phyloP scores from a whole-genome alignment of 2,329 filamentous ascomycete species.

The Monilinia laxa region DNA sequence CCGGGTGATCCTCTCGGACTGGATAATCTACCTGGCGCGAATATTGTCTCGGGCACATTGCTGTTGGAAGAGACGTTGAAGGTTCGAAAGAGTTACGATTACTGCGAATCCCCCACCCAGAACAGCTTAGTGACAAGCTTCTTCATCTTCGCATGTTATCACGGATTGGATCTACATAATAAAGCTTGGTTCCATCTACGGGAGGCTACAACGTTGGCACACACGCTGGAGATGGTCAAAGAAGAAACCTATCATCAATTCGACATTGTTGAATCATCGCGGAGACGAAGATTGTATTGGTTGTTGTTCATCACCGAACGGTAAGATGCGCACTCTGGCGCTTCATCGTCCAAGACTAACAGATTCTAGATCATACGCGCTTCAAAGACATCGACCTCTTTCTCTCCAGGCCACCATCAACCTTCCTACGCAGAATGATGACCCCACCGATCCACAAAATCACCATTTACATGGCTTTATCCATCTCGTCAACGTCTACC shows the following conservation, averaged over 20 bases:
- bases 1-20: conserved; percentile 58
- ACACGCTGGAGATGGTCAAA: conserved; percentile 60
- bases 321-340: conserved; percentile 42
- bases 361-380: conserved; percentile 59
- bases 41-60: conserved; percentile 62
- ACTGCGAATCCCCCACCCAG: conserved; percentile 55
- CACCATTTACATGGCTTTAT: conserved; percentile 57
- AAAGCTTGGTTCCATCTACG: conserved; percentile 78
- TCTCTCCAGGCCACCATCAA: conserved; percentile 69
- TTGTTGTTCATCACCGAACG: conserved; percentile 70
- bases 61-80: conserved; percentile 66
- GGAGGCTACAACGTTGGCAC: conserved; percentile 70
- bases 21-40: conserved; percentile 55
- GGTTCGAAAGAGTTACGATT: conserved; percentile 63
- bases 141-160: conserved; percentile 73
- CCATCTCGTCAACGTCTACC: conserved; percentile 61
- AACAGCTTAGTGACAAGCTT: conserved; percentile 71
- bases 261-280: conserved; percentile 59
- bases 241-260: conserved; percentile 62
- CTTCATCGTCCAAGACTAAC: conserved; percentile 23
- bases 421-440: conserved; percentile 61
- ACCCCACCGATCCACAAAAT: conserved; percentile 55
- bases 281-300: conserved; percentile 70
- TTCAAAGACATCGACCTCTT: conserved; percentile 68
- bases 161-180: conserved; percentile 69